phyloP scores from a whole-genome alignment of 306 rosid genomes.

The Casuarina glauca region DNA sequence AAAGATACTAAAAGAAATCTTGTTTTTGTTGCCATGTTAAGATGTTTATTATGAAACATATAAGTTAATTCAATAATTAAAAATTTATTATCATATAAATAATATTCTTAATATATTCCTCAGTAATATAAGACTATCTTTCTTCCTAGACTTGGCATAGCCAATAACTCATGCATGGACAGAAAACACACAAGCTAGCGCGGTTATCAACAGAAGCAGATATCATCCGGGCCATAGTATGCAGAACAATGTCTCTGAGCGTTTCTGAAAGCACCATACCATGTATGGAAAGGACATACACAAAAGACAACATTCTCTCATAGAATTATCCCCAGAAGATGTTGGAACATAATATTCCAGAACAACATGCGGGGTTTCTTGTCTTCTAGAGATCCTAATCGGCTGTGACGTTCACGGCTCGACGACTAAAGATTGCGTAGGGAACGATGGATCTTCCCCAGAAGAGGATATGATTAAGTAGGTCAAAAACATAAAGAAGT shows the following conservation, averaged over 20 bases:
- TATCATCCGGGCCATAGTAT: no score
- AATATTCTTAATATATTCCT: no score
- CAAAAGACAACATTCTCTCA: constrained; percentile 3
- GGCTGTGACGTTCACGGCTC: constrained; percentile 6
- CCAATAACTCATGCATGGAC: no score
- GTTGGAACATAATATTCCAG: background rate
- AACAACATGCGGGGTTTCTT: background rate
- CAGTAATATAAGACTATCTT: no score
- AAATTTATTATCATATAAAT: no score
- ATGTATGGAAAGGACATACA: background rate
- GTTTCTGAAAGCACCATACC: background rate
- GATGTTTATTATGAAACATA: no score
- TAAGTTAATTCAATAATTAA: no score
- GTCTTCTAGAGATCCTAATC: constrained; percentile 20
- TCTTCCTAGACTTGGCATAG: no score
- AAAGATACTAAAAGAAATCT: no score
- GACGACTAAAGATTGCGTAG: constrained; percentile 4
- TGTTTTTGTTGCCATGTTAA: no score
- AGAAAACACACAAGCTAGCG: no score
- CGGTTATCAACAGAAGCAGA: no score
- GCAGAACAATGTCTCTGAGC: background rate
- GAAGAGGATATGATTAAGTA: background rate
- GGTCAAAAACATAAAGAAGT: constrained; percentile 41
- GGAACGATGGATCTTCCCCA: background rate
- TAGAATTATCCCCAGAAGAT: background rate